Evolutionary conservation across 108 stramenopile genomes (phyloP), one percentile per base, ranked within the genome.

Genomic region (Discostella pseudostelligera): DNA sequence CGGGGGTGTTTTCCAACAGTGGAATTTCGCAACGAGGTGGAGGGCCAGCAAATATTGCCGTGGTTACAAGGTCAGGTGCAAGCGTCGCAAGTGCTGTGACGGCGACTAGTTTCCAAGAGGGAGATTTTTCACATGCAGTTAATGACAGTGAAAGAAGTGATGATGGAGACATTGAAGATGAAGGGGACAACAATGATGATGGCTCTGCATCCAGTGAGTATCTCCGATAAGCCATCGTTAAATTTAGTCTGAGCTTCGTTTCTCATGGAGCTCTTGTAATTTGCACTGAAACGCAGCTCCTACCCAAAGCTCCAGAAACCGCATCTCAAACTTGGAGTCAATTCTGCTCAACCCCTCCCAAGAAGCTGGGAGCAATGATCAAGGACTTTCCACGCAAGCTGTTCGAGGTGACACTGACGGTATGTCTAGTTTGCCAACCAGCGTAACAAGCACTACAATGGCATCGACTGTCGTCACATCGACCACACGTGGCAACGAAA

Each of bases 1-100:
- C 59, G 26, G 59, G 56, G n/a, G 37, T 62, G 16, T 57, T 78
- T 45, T 47, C 70, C 36, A 58, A 67, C 5, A 51, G 58, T 55
- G 57, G 62, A 17, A 25, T 51, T 20, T 25, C 25, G 39, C 43
- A 42, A 51, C 40, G 37, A 59, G 44, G 65, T 65, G 70, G 62
- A 45, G 70, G 70, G 25, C 79, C 79, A n/a, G 74, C 64, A 19
- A 81, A 77, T 45, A 76, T 76, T 57, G 73, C 73, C 2, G 80
- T 81, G 12, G 75, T 81, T 11, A 81, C 75, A 24, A 62, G 74
- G 48, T 81, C 81, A 54, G 78, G 81, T 62, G 78, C 78, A 12
- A 79, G 78, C 32, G 65, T 82, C 35, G 78, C 81, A 28, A 79
- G 78, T 69, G 81, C 63, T 45, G 81, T 82, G 9, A 82, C 81